These are phyloP conservation scores for Penicillium corylophilum DNA, from an alignment of 2,329 filamentous ascomycete genomes.

Conservation along the genomic window DNA sequence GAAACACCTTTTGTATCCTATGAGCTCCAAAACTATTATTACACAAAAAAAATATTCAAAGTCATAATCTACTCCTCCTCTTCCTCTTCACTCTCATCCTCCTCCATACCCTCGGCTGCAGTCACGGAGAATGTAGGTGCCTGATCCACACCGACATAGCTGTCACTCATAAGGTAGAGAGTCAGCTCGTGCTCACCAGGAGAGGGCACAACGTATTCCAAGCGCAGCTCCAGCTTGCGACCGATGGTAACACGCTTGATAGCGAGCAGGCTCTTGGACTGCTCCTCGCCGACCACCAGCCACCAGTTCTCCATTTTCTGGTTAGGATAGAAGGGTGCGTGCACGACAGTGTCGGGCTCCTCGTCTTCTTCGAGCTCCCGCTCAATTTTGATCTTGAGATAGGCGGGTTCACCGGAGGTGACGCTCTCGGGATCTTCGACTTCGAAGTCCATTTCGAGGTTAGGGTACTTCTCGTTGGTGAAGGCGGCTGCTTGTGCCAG, in stretches of 20 bases:
- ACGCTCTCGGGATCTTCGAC: conserved; percentile 78
- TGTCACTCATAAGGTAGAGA: conserved; percentile 94
- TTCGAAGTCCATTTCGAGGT: conserved; percentile 86
- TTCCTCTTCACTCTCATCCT: conserved; percentile 83
- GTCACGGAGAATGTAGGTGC: conserved; percentile 83
- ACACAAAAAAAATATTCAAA: conserved; percentile 14
- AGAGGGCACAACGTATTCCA: conserved; percentile 87
- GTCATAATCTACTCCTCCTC: conserved; percentile 54
- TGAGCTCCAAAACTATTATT: conserved; percentile 18
- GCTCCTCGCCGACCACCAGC: conserved; percentile 93
- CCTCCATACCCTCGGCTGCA: conserved; percentile 90
- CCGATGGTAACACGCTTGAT: conserved; percentile 94
- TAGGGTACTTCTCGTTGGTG: conserved; percentile 94
- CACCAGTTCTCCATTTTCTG: conserved; percentile 99
- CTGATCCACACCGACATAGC: conserved; percentile 95
- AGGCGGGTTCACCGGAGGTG: conserved; percentile 74
- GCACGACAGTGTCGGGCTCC: conserved; percentile 77
- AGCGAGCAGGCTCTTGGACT: conserved; percentile 78
- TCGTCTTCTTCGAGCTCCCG: conserved; percentile 75
- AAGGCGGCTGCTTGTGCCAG: conserved; percentile 88
- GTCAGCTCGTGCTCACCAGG: conserved; percentile 85
- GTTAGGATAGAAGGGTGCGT: conserved; percentile 89
- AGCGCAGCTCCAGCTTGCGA: conserved; percentile 69
- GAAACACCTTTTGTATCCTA: conserved; percentile 16
- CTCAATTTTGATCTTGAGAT: conserved; percentile 79